Conservation (phyloP, 202 grass and related monocot genomes). For the Zoysia matrella region DNA sequence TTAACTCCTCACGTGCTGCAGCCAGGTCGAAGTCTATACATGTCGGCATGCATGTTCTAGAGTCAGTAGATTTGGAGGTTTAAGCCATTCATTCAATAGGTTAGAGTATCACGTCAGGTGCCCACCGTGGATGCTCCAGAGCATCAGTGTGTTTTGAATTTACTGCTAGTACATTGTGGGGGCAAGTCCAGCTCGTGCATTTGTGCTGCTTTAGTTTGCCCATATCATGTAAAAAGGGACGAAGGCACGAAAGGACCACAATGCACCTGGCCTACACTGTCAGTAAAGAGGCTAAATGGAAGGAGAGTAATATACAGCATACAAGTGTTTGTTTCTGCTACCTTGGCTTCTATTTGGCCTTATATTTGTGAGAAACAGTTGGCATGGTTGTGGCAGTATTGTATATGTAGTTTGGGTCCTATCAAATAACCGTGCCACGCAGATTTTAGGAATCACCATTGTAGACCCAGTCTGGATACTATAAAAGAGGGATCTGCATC, state of each 20-base stretch:
- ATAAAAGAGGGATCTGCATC: conserved; percentile 37
- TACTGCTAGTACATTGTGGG: conserved; percentile 30
- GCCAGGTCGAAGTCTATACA: conserved; percentile 44
- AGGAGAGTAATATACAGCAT: conserved; percentile 23
- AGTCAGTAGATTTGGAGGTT: conserved; percentile 36
- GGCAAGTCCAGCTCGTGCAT: conserved; percentile 37
- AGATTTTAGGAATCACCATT: conserved; percentile 36
- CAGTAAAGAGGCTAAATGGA: conserved; percentile 52
- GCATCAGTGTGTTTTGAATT: conserved; percentile 43
- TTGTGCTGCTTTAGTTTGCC: conserved; percentile 41
- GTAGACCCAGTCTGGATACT: conserved; percentile 7
- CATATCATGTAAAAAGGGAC: conserved; percentile 22
- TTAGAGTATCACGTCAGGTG: conserved; percentile 37
- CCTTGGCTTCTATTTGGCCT: conserved; percentile 29
- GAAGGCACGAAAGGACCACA: conserved; percentile 33
- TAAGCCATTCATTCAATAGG: conserved; percentile 32
- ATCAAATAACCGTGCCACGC: not conserved
- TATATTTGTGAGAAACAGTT: conserved; percentile 30
- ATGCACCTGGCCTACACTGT: conserved; percentile 20
- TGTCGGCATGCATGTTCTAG: conserved; percentile 45
- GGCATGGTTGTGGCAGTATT: conserved; percentile 34
- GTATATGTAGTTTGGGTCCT: conserved; percentile 31
- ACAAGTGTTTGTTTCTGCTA: conserved; percentile 32
- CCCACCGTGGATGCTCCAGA: conserved; percentile 10
- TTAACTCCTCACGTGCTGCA: conserved; percentile 44